A percentile compares a stretch with the other conserved stretches of the same genome.
phyloP scores from a whole-genome alignment of 192 early-diverging fungal species.

The Entomortierella lignicola region DNA sequence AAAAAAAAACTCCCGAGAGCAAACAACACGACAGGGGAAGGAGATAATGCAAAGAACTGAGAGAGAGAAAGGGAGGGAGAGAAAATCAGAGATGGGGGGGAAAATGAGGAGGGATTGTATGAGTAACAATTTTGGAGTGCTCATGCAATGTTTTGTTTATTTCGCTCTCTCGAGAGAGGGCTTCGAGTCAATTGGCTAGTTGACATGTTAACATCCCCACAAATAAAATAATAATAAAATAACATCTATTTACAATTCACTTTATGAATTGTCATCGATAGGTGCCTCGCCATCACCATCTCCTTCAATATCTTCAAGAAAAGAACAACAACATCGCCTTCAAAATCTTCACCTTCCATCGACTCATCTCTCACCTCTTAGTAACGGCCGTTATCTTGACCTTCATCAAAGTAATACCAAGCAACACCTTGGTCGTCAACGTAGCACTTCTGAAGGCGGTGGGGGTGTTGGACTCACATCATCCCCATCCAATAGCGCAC shows the following conservation, averaged over 20 bases:
- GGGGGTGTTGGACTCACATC: not conserved
- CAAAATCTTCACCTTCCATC: not conserved
- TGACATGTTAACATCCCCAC: not conserved
- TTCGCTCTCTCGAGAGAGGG: not conserved
- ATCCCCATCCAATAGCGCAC: not conserved
- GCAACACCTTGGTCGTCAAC: slow-evolving; percentile 10
- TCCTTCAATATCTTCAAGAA: slow-evolving; percentile 1
- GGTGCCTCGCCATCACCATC: slow-evolving; percentile 1
- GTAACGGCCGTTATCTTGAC: slow-evolving; percentile 5
- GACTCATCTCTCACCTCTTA: not conserved
- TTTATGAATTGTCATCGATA: not conserved
- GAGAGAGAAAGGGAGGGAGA: not conserved
- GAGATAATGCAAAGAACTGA: not conserved
- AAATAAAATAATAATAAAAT: not conserved
- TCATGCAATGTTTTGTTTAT: not conserved
- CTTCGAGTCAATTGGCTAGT: too few relatives aligned
- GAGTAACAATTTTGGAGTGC: not conserved
- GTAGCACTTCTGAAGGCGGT: not conserved
- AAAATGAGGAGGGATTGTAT: not conserved
- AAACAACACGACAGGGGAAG: not conserved
- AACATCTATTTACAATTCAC: not conserved
- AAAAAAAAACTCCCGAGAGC: slow-evolving; percentile 20
- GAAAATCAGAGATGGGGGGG: not conserved
- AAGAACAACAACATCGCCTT: slow-evolving; percentile 10
- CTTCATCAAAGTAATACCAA: not conserved